Conservation (phyloP, 176 grass and related monocot genomes). For the Oryza longistaminata region DNA sequence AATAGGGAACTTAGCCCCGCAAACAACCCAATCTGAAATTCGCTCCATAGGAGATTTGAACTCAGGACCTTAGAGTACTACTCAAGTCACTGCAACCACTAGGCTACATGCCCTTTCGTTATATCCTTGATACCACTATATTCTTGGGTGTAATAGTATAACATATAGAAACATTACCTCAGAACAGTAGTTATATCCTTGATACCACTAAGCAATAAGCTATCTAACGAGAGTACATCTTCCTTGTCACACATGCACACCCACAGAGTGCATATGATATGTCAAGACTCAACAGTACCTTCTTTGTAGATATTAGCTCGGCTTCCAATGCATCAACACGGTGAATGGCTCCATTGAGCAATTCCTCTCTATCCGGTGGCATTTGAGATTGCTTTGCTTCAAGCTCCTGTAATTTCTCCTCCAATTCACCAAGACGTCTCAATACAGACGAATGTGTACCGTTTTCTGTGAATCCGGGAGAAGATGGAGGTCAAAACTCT, state of each 20-base stretch:
- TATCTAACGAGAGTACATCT: neutral
- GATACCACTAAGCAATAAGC: constrained; percentile 7
- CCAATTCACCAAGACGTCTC: constrained; percentile 61
- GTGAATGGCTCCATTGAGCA: constrained; percentile 56
- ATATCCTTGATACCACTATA: too few species aligned
- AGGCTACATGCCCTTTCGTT: too few species aligned
- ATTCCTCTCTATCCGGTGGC: constrained; percentile 80
- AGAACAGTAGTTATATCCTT: neutral
- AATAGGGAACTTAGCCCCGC: too few species aligned
- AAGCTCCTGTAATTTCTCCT: constrained; percentile 66
- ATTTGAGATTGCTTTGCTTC: constrained; percentile 75
- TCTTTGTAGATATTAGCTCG: constrained; percentile 91
- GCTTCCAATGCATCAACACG: constrained; percentile 91
- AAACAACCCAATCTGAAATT: too few species aligned
- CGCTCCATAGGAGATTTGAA: too few species aligned
- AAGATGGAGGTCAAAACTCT: constrained; percentile 45
- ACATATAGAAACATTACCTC: neutral
- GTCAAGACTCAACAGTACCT: constrained; percentile 43
- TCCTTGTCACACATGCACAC: too few species aligned
- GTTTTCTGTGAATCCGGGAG: constrained; percentile 46
- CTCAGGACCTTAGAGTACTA: too few species aligned
- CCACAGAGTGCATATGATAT: neutral
- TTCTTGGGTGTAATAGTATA: neutral
- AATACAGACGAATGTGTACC: constrained; percentile 45
- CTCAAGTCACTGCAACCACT: too few species aligned